Percentiles rank a stretch among this genome's conserved stretches.
These are phyloP conservation scores for Picea glauca DNA, from an alignment of 75 land plant genomes.

Conservation along the genomic window DNA sequence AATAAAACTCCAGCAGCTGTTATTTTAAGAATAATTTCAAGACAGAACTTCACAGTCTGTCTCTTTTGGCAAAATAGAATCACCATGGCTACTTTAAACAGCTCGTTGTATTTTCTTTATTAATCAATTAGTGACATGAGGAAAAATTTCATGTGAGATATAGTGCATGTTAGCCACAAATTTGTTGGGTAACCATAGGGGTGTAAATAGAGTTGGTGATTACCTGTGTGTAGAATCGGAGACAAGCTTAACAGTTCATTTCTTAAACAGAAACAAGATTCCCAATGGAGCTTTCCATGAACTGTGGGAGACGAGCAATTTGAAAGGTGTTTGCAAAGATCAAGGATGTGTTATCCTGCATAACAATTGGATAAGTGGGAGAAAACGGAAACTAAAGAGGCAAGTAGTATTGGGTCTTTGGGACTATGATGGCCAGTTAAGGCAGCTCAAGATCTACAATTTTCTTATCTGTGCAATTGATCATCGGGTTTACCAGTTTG, in stretches of 20 bases:
- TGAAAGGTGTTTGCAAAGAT: constrained; percentile 44
- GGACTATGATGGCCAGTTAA: constrained; percentile 52
- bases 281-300: constrained; percentile 54
- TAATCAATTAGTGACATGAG: too few relatives aligned
- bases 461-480: constrained; percentile 78
- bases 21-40: too few relatives aligned
- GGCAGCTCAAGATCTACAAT: constrained; percentile 19
- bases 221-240: constrained; percentile 61
- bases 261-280: constrained; percentile 59
- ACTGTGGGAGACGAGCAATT: constrained; percentile 58
- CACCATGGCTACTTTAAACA: too few relatives aligned
- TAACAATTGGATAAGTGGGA: constrained; percentile 91
- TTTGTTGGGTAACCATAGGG: constrained; percentile 7
- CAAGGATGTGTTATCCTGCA: constrained; percentile 69
- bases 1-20: too few relatives aligned
- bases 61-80: too few relatives aligned
- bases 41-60: too few relatives aligned
- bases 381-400: constrained; percentile 62
- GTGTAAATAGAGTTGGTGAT: constrained; percentile 47
- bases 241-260: constrained; percentile 68
- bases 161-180: too few relatives aligned
- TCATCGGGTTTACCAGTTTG: constrained; percentile 57
- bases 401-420: constrained; percentile 77
- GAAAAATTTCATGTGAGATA: too few relatives aligned
- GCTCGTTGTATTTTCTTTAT: too few relatives aligned